These are phyloP conservation scores for Canavalia gladiata DNA, from an alignment of 306 rosid species.

Conservation along the genomic window DNA sequence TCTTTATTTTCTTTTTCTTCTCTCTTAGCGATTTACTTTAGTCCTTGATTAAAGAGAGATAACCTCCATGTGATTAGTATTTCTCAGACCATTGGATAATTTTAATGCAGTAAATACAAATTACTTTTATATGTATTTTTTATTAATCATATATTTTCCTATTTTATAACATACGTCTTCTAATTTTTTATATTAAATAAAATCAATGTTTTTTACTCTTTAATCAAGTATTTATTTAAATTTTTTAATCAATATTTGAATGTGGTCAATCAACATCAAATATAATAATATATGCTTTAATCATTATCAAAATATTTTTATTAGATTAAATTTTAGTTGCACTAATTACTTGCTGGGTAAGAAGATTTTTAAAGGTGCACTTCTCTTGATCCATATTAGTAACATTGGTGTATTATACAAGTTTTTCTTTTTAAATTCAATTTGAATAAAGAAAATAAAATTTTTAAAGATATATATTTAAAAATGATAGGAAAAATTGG, in stretches of 20 bases:
- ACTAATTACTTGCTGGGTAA: background rate
- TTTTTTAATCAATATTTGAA: background rate
- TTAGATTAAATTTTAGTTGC: too few species aligned
- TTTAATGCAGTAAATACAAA: too few species aligned
- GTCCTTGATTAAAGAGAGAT: background rate
- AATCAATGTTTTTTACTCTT: background rate
- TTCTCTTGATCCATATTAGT: too few species aligned
- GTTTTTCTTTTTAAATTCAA: too few species aligned
- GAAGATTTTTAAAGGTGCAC: background rate
- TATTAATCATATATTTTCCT: background rate
- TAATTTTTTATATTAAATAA: background rate
- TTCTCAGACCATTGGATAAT: too few species aligned
- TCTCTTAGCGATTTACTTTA: background rate
- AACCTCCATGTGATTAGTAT: background rate
- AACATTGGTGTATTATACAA: too few species aligned
- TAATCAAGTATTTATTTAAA: background rate
- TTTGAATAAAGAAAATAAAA: too few species aligned
- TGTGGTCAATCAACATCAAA: background rate
- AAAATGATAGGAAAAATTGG: too few species aligned
- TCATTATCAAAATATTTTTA: background rate
- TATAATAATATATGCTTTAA: background rate
- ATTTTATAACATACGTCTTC: background rate
- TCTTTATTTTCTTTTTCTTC: background rate
- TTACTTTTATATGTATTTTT: background rate
- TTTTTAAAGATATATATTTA: too few species aligned